Conservation (phyloP, 1,284 basidiomycete genomes). For the Sporisorium iseilematis-ciliati region DNA sequence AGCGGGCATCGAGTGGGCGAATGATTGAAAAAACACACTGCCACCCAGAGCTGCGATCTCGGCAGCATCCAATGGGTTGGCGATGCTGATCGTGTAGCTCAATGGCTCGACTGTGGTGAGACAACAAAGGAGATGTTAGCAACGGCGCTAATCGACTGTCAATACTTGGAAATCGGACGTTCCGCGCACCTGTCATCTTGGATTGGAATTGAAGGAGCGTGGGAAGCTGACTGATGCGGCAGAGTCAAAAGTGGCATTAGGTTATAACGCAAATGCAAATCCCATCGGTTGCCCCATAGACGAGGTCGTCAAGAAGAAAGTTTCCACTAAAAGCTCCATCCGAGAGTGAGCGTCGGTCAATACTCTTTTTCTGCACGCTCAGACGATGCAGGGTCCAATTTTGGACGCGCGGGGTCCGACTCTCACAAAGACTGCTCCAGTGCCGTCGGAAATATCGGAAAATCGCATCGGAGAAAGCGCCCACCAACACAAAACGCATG, state of each 20-base stretch:
- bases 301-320: neutral
- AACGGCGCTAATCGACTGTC: neutral
- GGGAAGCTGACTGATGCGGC: neutral
- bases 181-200: conserved; percentile 29
- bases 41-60: conserved; percentile 35
- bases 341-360: no score
- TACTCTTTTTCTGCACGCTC: no score
- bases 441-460: conserved; percentile 33
- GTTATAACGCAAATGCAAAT: no score
- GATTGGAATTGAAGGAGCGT: neutral
- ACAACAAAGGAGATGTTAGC: neutral
- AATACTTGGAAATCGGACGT: neutral
- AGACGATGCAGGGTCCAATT: conserved; percentile 4
- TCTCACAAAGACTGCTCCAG: conserved; percentile 6
- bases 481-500: neutral
- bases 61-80: conserved; percentile 17
- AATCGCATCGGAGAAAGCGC: conserved; percentile 20
- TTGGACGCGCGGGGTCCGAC: neutral
- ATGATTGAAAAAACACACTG: conserved; percentile 34
- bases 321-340: no score
- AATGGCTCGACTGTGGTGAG: conserved; percentile 13
- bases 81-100: conserved; percentile 16
- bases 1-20: conserved; percentile 33
- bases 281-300: no score
- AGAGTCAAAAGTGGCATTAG: no score